These are phyloP conservation scores for Populus tomentosa DNA, from an alignment of 441 rosid species.

Conservation along the genomic window DNA sequence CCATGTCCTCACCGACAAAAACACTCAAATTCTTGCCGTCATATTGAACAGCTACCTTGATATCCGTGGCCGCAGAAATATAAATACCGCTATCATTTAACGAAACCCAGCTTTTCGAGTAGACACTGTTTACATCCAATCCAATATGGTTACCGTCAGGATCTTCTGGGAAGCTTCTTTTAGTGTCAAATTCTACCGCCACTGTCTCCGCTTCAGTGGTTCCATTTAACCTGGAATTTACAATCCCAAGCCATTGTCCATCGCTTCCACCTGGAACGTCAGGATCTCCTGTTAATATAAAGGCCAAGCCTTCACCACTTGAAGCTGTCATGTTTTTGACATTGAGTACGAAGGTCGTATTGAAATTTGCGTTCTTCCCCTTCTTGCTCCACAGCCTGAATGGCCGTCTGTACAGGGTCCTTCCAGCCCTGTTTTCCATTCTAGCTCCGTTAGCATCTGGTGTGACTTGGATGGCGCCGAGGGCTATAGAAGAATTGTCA, in stretches of 20 bases:
- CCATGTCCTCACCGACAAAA: constrained; percentile 26
- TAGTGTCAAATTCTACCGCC: constrained; percentile 69
- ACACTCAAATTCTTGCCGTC: constrained; percentile 42
- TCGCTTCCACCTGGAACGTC: constrained; percentile 34
- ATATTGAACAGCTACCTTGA: constrained; percentile 31
- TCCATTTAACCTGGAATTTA: constrained; percentile 35
- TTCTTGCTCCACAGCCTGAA: constrained; percentile 42
- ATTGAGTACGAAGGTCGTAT: constrained; percentile 50
- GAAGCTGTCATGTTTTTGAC: constrained; percentile 28
- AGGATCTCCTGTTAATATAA: constrained; percentile 30
- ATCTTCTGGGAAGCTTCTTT: constrained; percentile 46
- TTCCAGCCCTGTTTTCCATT: constrained; percentile 29
- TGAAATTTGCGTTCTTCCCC: constrained; percentile 33
- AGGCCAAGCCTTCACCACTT: constrained; percentile 74
- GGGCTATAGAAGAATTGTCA: constrained; percentile 12
- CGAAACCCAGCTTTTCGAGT: constrained; percentile 38
- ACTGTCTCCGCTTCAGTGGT: constrained; percentile 30
- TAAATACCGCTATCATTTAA: constrained; percentile 28
- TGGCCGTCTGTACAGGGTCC: constrained; percentile 28
- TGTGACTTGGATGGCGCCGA: constrained; percentile 56
- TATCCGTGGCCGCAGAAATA: constrained; percentile 12
- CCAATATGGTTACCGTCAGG: constrained; percentile 64
- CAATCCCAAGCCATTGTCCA: constrained; percentile 66
- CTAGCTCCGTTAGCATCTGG: constrained; percentile 26
- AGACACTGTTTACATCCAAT: constrained; percentile 42